These are phyloP conservation scores for Albophoma yamanashiensis DNA, from an alignment of 2,329 filamentous ascomycete genomes.

Conservation along the genomic window DNA sequence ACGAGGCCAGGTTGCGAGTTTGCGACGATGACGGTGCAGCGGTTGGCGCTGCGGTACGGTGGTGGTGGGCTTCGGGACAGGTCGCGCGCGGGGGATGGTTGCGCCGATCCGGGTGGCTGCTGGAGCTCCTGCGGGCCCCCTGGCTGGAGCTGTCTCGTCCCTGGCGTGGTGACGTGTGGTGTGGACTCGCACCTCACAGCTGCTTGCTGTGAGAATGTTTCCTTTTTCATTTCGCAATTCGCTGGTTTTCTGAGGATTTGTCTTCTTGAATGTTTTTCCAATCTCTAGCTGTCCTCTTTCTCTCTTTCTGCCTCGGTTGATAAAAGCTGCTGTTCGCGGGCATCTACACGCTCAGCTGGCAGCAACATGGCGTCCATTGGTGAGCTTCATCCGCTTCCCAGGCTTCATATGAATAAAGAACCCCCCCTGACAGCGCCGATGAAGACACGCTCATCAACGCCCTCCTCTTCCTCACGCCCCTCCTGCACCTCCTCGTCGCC, in stretches of 20 bases:
- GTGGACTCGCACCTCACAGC: background rate
- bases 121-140: too few relatives aligned
- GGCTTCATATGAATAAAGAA: background rate
- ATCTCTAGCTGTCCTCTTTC: background rate
- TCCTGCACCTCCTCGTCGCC: slow-evolving; percentile 58
- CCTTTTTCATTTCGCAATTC: too few relatives aligned
- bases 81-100: slow-evolving; percentile 16
- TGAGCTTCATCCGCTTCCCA: background rate
- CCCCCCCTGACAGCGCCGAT: background rate
- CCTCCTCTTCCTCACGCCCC: slow-evolving; percentile 45
- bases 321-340: background rate
- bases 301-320: background rate
- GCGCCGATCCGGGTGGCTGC: slow-evolving; percentile 17
- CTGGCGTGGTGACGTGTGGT: background rate
- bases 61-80: background rate
- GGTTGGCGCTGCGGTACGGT: background rate
- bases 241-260: background rate
- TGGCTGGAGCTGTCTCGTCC: background rate
- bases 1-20: background rate
- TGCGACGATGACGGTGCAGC: background rate
- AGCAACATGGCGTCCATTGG: slow-evolving; percentile 12
- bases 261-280: background rate
- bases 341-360: background rate
- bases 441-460: slow-evolving; percentile 14
- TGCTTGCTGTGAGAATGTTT: background rate